Base-by-base conservation (phyloP, 495 filamentous ascomycete species). In the Penicillium samsonianum region DNA sequence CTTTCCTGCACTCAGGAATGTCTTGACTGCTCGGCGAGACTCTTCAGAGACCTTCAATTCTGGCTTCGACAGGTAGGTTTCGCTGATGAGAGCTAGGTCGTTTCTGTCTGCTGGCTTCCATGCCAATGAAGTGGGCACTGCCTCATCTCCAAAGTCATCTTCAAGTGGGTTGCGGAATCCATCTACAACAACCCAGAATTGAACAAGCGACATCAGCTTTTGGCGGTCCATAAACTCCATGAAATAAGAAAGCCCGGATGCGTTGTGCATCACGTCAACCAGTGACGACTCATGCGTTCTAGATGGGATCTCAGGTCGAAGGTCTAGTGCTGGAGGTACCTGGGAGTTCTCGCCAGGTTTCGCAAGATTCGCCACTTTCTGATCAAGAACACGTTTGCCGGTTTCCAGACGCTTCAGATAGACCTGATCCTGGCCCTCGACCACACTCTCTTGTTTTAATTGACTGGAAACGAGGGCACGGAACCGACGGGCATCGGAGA, bases 161-260 rank as follows among this genome's bases (percentile, higher is more conserved):
- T 98, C 94, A 4, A 99, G 76, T 5, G 95, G 95, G 67, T 94
- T 96, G n/a, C 95, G 87, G 65, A 98, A 88, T 2, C 95, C 92
- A 75, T 98, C 94, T 16, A 98, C 95, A 22, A 98, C 93, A 43
- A 99, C 87, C 92, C 92, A 99, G 71, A 96, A 99, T 67, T 99
- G 95, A 1, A 99, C 94, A 38, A 96, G 73, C 14, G 87, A 81
- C 86, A 97, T 92, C 6, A 95, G 80, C 28, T 83, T 78, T 66
- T 90, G 87, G 26, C 93, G 88, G 70, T 99, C 95, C 95, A 98
- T 97, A 69, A 91, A 97, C 65, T 99, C 95, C 95, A 98, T 99
- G 69, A 98, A 97, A 67, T 96, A 99, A 11, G 92, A 97, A 16
- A 98, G 78, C 6, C 91, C 92, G 1, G 93, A 86, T 9, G 93